These are phyloP conservation scores for Symbiodinium pilosum DNA, from an alignment of 73 alveolate species.

Conservation along the genomic window DNA sequence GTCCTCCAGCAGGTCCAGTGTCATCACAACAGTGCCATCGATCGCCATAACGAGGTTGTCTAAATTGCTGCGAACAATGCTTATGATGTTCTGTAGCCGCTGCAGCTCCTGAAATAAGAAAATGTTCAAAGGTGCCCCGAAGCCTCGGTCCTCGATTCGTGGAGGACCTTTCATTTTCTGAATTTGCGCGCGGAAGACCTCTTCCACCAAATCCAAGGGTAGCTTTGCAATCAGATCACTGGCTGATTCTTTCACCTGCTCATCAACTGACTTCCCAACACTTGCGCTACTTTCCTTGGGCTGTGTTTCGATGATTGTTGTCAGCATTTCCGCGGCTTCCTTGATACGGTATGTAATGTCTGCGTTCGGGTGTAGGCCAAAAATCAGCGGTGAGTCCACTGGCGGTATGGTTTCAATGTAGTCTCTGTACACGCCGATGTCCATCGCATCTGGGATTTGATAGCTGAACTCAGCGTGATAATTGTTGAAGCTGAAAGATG, in stretches of 20 bases:
- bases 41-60: slow-evolving; percentile 98
- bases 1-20: slow-evolving; percentile 99
- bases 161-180: slow-evolving; percentile 97
- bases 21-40: slow-evolving; percentile 99
- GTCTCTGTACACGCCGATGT: slow-evolving; percentile 97
- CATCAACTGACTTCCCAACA: slow-evolving; percentile 95
- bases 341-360: slow-evolving; percentile 99
- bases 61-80: slow-evolving; percentile 95
- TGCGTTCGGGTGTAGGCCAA: slow-evolving; percentile 99
- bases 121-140: slow-evolving; percentile 99
- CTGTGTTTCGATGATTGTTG: slow-evolving; percentile 99
- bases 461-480: slow-evolving; percentile 97
- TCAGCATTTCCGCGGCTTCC: slow-evolving; percentile 99
- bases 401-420: slow-evolving; percentile 99
- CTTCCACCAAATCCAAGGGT: slow-evolving; percentile 98
- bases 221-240: slow-evolving; percentile 96
- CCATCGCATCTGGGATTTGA: slow-evolving; percentile 98
- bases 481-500: slow-evolving; percentile 78
- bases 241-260: slow-evolving; percentile 96
- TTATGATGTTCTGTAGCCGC: slow-evolving; percentile 93
- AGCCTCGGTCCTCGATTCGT: slow-evolving; percentile 98
- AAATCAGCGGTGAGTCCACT: slow-evolving; percentile 99
- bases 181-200: slow-evolving; percentile 97
- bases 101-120: slow-evolving; percentile 98
- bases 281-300: slow-evolving; percentile 99